These are phyloP conservation scores for Entomortierella lignicola DNA, from an alignment of 192 early-diverging fungal genomes.

Conservation along the genomic window DNA sequence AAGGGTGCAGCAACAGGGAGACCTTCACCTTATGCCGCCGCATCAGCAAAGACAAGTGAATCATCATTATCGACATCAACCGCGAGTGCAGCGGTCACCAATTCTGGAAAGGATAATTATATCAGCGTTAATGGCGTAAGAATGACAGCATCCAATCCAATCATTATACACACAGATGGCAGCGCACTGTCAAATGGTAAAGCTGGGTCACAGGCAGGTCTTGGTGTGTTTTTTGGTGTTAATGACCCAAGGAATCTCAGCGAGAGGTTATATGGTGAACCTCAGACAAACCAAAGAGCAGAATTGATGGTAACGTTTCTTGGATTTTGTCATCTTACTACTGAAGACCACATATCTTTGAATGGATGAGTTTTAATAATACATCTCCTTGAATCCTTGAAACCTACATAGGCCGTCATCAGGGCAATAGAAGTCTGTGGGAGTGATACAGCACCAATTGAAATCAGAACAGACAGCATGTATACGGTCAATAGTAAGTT, in stretches of 20 bases:
- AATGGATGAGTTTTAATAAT: too few species aligned
- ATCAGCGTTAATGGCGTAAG: constrained; percentile 16
- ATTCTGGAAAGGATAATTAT: constrained; percentile 4
- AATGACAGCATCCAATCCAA: constrained; percentile 15
- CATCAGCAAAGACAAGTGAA: neutral
- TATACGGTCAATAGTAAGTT: constrained; percentile 76
- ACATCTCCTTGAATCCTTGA: too few species aligned
- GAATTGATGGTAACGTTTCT: constrained; percentile 65
- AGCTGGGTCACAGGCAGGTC: constrained; percentile 73
- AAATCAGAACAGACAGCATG: constrained; percentile 82
- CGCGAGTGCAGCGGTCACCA: neutral
- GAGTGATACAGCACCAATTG: constrained; percentile 46
- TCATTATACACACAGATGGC: constrained; percentile 87
- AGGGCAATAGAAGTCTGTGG: constrained; percentile 64
- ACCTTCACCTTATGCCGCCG: constrained; percentile 6
- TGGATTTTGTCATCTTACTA: neutral
- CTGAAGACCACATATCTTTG: too few species aligned
- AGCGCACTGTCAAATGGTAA: constrained; percentile 79
- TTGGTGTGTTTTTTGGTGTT: constrained; percentile 86
- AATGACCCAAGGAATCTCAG: constrained; percentile 77
- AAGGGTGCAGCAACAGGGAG: constrained; percentile 1
- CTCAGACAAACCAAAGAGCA: constrained; percentile 81
- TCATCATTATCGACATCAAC: neutral
- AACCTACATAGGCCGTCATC: constrained; percentile 58
- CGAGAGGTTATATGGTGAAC: constrained; percentile 58